Evolutionary conservation across 495 filamentous ascomycete genomes (phyloP).

Genomic region (Aspergillus heteromorphus): DNA sequence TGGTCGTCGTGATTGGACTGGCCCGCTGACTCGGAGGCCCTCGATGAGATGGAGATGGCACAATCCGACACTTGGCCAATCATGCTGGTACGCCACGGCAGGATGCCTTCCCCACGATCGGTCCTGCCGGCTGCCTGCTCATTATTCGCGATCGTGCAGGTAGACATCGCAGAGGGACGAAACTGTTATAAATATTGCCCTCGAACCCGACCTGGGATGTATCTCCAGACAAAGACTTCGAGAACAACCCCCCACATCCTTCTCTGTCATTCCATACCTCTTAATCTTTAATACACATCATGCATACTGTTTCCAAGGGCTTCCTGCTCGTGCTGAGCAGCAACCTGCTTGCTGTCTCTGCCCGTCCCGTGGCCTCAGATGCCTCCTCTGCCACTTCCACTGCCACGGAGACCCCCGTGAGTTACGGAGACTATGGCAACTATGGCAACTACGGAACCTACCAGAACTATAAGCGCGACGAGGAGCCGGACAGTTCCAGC

Average conservation of each 20-base stretch:
- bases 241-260: not conserved
- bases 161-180: not conserved
- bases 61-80: slow-evolving; percentile 4
- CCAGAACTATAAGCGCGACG: slow-evolving; percentile 5
- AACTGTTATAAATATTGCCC: slow-evolving; percentile 11
- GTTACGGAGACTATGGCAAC: slow-evolving; percentile 11
- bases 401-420: slow-evolving; percentile 4
- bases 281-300: not conserved
- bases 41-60: not conserved
- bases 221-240: not conserved
- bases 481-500: not conserved
- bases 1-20: not conserved
- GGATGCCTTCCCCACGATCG: not conserved
- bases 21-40: too few relatives aligned
- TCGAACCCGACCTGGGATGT: not conserved
- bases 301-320: slow-evolving; percentile 6
- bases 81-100: not conserved
- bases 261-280: not conserved
- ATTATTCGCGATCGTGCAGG: not conserved
- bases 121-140: not conserved
- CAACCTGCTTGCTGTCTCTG: not conserved
- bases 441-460: slow-evolving; percentile 15
- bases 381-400: not conserved
- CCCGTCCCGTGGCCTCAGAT: not conserved
- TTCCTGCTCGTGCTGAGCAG: slow-evolving; percentile 5